Percentiles rank a stretch among this genome's conserved stretches.
phyloP scores from a whole-genome alignment of 305 asterid species.

The Ajuga reptans region DNA sequence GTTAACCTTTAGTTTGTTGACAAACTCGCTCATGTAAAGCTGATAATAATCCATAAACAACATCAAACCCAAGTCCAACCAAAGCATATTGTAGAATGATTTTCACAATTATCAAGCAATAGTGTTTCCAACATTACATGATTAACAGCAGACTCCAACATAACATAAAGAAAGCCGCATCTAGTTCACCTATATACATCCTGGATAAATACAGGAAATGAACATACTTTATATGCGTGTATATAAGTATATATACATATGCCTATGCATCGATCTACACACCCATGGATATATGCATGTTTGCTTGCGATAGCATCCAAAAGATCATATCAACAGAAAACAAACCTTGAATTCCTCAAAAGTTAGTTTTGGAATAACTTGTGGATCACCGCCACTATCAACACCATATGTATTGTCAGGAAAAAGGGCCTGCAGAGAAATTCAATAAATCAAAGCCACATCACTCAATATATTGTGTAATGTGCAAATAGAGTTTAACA shows the following conservation, averaged over 20 bases:
- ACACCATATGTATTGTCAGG: slow-evolving; percentile 96
- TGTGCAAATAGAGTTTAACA: not conserved
- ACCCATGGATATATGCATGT: not conserved
- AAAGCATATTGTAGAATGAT: not conserved
- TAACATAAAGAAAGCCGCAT: not conserved
- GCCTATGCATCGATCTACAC: not conserved
- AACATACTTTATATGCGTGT: too few relatives aligned
- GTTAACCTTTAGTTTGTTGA: not conserved
- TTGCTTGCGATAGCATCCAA: not conserved
- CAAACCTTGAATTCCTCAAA: slow-evolving; percentile 90
- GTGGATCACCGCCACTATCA: slow-evolving; percentile 99
- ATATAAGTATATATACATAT: not conserved
- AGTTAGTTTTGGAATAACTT: slow-evolving; percentile 80
- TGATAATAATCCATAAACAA: not conserved
- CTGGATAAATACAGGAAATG: not conserved
- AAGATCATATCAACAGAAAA: slow-evolving; percentile 13
- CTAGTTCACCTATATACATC: not conserved
- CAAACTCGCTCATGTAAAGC: not conserved
- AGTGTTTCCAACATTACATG: not conserved
- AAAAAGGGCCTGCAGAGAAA: slow-evolving; percentile 67
- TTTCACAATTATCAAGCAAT: not conserved
- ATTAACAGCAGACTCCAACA: not conserved
- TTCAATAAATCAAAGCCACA: slow-evolving; percentile 8
- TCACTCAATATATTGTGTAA: not conserved
- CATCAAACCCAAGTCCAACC: not conserved